Percentiles rank a stretch among this genome's conserved stretches.
Evolutionary conservation across 176 grass and related monocot species (phyloP).

Genomic region (Urochloa ruziziensis): DNA sequence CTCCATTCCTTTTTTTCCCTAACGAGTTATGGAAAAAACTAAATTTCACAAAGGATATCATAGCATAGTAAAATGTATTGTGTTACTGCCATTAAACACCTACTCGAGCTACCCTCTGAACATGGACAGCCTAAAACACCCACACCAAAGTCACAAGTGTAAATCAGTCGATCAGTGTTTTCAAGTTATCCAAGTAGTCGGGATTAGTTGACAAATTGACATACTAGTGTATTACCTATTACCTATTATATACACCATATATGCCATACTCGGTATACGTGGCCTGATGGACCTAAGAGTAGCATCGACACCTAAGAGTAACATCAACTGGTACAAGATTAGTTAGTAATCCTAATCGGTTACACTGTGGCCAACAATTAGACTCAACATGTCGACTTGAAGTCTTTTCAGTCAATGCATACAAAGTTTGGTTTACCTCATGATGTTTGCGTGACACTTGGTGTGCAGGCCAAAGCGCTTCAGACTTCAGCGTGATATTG

Average conservation of each 20-base stretch:
- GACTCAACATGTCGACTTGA: neutral
- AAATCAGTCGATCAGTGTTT: neutral
- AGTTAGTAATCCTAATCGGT: neutral
- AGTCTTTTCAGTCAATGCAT: neutral
- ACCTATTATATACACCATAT: neutral
- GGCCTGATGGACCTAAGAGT: neutral
- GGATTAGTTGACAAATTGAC: neutral
- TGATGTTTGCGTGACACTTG: conserved; percentile 94
- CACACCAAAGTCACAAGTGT: neutral
- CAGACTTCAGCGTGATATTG: conserved; percentile 87
- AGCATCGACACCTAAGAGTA: neutral
- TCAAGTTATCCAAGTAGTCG: neutral
- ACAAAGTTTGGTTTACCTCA: conserved; percentile 45
- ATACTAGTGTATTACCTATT: neutral
- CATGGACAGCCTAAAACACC: neutral
- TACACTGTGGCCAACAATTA: neutral
- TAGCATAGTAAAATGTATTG: neutral
- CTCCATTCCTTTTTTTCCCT: neutral
- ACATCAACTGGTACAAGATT: neutral
- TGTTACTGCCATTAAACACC: neutral
- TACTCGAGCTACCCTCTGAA: neutral
- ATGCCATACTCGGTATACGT: neutral
- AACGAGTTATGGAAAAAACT: neutral
- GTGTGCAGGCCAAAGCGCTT: conserved; percentile 93
- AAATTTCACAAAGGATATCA: neutral